These are phyloP conservation scores for Ceratobasidium theobromae DNA, from an alignment of 1,284 basidiomycete species.

Conservation along the genomic window DNA sequence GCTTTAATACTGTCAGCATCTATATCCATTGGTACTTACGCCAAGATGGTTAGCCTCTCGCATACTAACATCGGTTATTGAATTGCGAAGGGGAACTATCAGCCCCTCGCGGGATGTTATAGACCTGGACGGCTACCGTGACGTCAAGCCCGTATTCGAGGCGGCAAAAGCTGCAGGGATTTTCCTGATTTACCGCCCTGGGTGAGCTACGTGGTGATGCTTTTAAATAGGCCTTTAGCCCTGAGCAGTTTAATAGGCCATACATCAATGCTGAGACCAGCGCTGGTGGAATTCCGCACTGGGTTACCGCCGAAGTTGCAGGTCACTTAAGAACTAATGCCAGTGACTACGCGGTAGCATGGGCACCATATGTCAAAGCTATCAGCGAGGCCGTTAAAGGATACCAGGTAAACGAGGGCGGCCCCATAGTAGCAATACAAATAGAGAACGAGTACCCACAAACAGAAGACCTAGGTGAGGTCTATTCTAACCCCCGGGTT, in stretches of 20 bases:
- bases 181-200: slow-evolving; percentile 66
- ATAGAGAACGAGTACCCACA: slow-evolving; percentile 78
- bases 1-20: slow-evolving; percentile 72
- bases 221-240: neutral
- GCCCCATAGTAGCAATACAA: slow-evolving; percentile 71
- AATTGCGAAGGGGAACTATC: slow-evolving; percentile 68
- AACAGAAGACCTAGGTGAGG: slow-evolving; percentile 35
- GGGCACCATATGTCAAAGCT: slow-evolving; percentile 67
- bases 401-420: slow-evolving; percentile 68
- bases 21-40: slow-evolving; percentile 54
- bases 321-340: slow-evolving; percentile 66
- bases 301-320: slow-evolving; percentile 68
- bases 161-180: slow-evolving; percentile 60
- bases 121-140: slow-evolving; percentile 69
- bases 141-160: slow-evolving; percentile 64
- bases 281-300: slow-evolving; percentile 76
- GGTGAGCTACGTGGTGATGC: slow-evolving; percentile 40
- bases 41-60: no score
- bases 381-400: slow-evolving; percentile 61
- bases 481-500: neutral
- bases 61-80: slow-evolving; percentile 36
- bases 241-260: slow-evolving; percentile 38
- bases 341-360: slow-evolving; percentile 65
- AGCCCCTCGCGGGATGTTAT: slow-evolving; percentile 72
- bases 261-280: slow-evolving; percentile 76